A percentile compares a stretch with the other conserved stretches of the same genome.
These are phyloP conservation scores for Platanus orientalis DNA, from an alignment of 164 flowering plant species.

Conservation along the genomic window DNA sequence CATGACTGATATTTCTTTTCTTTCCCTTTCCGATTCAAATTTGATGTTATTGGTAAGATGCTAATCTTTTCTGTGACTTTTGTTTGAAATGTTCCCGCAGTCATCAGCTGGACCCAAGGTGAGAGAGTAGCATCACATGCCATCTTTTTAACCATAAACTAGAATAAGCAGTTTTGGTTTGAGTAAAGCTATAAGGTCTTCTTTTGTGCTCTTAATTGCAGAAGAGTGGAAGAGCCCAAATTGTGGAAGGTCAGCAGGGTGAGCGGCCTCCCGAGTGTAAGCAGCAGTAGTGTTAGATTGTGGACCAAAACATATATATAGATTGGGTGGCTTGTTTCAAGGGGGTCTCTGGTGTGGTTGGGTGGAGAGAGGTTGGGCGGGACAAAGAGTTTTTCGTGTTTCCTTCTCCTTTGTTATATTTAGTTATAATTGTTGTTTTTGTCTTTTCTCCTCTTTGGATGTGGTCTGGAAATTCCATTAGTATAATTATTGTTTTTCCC, in stretches of 20 bases:
- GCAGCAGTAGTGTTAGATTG: constrained; percentile 32
- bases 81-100: constrained; percentile 15
- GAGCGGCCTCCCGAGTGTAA: constrained; percentile 56
- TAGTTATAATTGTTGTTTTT: not conserved
- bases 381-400: not conserved
- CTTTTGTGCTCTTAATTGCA: constrained; percentile 15
- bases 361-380: not conserved
- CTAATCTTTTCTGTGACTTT: constrained; percentile 1
- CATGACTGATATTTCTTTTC: no score
- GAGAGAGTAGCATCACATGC: not conserved
- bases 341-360: constrained; percentile 1
- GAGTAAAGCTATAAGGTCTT: not conserved
- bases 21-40: no score
- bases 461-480: no score
- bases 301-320: not conserved
- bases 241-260: constrained; percentile 27
- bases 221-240: constrained; percentile 33
- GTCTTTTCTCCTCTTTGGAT: not conserved
- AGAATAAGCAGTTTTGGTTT: not conserved
- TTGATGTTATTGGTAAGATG: no score
- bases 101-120: constrained; percentile 32
- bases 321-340: not conserved
- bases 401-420: not conserved
- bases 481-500: no score
- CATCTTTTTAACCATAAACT: no score